A percentile compares a stretch with the other conserved stretches of the same genome.
Evolutionary conservation across 2,329 filamentous ascomycete genomes (phyloP).

Genomic region (Elsinoe fawcettii): DNA sequence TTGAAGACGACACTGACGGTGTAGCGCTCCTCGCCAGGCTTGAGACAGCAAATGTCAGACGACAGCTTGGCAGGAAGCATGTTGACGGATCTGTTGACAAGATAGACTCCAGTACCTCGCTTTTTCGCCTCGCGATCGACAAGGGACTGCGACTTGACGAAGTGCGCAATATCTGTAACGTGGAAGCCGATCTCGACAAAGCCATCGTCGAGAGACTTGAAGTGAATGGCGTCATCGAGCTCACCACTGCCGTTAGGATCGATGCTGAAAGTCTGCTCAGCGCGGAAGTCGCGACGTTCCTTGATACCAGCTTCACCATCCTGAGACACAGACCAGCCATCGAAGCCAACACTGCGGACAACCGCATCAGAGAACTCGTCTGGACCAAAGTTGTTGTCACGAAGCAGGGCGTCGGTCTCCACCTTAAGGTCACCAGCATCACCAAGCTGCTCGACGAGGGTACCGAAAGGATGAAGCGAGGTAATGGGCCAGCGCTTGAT

Average conservation of each 20-base stretch:
- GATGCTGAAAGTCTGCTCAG: constrained; percentile 83
- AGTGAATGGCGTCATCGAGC: constrained; percentile 85
- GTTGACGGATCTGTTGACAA: constrained; percentile 81
- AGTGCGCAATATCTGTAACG: constrained; percentile 90
- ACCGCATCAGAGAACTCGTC: constrained; percentile 98
- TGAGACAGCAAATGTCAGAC: constrained; percentile 78
- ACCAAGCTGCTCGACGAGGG: constrained; percentile 90
- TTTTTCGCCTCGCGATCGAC: constrained; percentile 98
- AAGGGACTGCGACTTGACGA: constrained; percentile 90
- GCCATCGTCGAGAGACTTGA: constrained; percentile 75
- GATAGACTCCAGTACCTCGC: constrained; percentile 88
- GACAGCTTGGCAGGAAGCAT: constrained; percentile 83
- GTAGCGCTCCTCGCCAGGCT: constrained; percentile 79
- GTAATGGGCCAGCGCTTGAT: constrained; percentile 99
- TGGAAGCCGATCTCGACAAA: constrained; percentile 92
- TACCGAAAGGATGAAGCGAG: constrained; percentile 97
- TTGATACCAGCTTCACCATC: constrained; percentile 70
- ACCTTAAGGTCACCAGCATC: constrained; percentile 97
- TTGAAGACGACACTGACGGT: constrained; percentile 90
- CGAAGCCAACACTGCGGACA: constrained; percentile 80
- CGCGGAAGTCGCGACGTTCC: constrained; percentile 80
- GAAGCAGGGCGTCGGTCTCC: constrained; percentile 90
- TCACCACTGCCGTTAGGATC: constrained; percentile 82
- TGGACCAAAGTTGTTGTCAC: constrained; percentile 97
- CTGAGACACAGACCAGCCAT: constrained; percentile 80